phyloP scores from a whole-genome alignment of 257 asterid species.

The Datura wrightii region DNA sequence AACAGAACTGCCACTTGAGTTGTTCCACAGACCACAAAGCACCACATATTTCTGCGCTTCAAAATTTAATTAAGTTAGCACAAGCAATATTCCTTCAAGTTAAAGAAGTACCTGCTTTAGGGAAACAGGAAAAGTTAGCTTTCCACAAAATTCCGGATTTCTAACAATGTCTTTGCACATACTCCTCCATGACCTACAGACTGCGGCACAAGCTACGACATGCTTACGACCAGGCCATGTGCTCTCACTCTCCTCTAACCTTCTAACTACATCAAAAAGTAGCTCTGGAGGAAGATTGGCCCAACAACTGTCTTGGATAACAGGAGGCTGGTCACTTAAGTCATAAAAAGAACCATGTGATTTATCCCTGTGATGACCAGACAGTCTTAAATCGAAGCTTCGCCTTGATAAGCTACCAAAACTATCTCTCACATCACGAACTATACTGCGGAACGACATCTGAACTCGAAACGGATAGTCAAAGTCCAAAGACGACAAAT shows the following conservation, averaged over 20 bases:
- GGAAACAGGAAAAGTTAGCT: conserved; percentile 90
- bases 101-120: conserved; percentile 72
- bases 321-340: conserved; percentile 59
- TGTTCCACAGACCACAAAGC: background rate
- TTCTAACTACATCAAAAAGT: conserved; percentile 75
- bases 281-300: conserved; percentile 95
- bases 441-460: conserved; percentile 67
- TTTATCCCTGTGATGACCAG: conserved; percentile 76
- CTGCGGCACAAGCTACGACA: conserved; percentile 89
- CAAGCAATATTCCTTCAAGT: background rate
- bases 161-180: conserved; percentile 87
- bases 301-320: conserved; percentile 79
- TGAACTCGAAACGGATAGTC: conserved; percentile 37
- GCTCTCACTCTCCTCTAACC: conserved; percentile 94
- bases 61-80: background rate
- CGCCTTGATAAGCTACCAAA: conserved; percentile 89
- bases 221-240: conserved; percentile 91
- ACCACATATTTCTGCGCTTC: background rate
- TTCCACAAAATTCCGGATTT: conserved; percentile 78
- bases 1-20: background rate
- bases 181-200: conserved; percentile 91
- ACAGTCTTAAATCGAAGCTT: conserved; percentile 70
- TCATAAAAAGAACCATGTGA: conserved; percentile 77
- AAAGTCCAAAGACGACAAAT: conserved; percentile 28
- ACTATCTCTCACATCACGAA: conserved; percentile 83